These are phyloP conservation scores for Aleurites moluccanus DNA, from an alignment of 441 rosid genomes.

Conservation along the genomic window DNA sequence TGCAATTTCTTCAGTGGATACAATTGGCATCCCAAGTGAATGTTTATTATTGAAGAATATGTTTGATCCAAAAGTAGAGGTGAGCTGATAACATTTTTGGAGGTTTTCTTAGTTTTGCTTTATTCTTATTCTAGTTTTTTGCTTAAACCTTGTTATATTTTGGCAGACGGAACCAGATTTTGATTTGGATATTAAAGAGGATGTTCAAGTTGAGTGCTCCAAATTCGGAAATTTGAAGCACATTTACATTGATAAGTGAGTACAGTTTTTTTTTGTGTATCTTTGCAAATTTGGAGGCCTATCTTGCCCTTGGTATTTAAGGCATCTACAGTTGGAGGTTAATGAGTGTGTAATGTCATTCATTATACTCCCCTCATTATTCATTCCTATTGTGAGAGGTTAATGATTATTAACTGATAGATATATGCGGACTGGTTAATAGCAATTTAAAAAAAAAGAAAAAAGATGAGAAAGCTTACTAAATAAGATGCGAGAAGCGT, in stretches of 20 bases:
- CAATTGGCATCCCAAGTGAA: constrained; percentile 81
- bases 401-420: too few relatives aligned
- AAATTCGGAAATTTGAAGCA: constrained; percentile 78
- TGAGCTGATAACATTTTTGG: constrained; percentile 23
- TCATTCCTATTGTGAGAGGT: too few relatives aligned
- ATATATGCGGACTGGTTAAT: too few relatives aligned
- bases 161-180: constrained; percentile 82
- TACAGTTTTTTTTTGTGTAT: neutral
- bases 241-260: constrained; percentile 79
- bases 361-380: too few relatives aligned
- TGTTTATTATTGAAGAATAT: constrained; percentile 87
- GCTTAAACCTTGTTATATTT: constrained; percentile 10
- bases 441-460: too few relatives aligned
- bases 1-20: constrained; percentile 47
- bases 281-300: neutral
- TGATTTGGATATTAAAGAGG: constrained; percentile 88
- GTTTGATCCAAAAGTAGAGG: constrained; percentile 95
- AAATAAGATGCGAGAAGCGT: too few relatives aligned
- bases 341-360: too few relatives aligned
- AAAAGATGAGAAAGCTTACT: too few relatives aligned
- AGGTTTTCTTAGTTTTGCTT: neutral
- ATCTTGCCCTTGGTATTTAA: neutral
- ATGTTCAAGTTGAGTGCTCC: constrained; percentile 77
- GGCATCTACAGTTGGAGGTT: too few relatives aligned
- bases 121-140: neutral